Base-by-base conservation (phyloP, 1,284 basidiomycete species). In the Bjerkandera adusta region DNA sequence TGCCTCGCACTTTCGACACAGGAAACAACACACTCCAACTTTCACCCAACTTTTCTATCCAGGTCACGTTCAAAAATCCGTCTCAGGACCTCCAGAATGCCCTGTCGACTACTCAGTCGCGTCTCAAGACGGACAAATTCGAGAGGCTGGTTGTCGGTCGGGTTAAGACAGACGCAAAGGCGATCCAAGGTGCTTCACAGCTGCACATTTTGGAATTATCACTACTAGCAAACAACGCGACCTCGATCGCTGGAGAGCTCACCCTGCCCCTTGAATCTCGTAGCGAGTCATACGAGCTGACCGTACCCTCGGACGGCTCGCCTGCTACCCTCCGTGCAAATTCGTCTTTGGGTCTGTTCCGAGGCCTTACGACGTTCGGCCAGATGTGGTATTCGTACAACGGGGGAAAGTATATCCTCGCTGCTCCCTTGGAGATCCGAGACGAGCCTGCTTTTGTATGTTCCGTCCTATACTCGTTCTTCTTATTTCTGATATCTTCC, bases 351-450 rank as follows among this genome's bases (percentile, higher is more conserved):
- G 90, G 92, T 0, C 65, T 92, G 11, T 78, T 85, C 43, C 73
- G 92, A 47, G 92, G 89, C 1, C 65, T 94, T 49, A 82, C 85
- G n/a, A 92, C 89, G 0, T 90, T 94, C 60, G 68, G 72, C 25
- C 89, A 92, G 64, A 62, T 94, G 26, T 85, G 80, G 76, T 89
- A 84, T 56, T 70, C 75, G 18, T 65, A 65, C 36, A 58, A 55
- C n/a, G 68, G 58, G 2, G 60, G 74, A 69, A 38, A 16, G 11
- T 88, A 87, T 50, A 73, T 75, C 0, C 65, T 77, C 42, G 64
- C 77, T 34, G 77, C 79, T 0, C 85, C 85, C 0, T 58, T 83
- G 4, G 53, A 64, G 5, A 81, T 87, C 29, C 62, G 68, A 15
- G 85, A 88, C 54, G 55, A 66, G 0, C 84, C 85, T 32, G 78